Conservation (phyloP, 805 yeast species). For the Isabelozyma pseudorhagii region DNA sequence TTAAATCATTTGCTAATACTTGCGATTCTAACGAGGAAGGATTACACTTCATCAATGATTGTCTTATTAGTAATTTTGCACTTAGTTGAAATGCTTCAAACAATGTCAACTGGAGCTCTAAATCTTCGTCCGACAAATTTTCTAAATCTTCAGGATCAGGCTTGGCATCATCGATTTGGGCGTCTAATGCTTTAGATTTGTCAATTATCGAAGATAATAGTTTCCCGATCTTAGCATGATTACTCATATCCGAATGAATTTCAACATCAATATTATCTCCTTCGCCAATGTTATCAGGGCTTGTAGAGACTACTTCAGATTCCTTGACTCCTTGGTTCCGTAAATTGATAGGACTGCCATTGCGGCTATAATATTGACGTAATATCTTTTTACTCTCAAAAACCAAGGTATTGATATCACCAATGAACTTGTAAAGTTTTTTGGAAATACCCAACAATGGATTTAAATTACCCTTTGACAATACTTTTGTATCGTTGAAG, state of each 20-base stretch:
- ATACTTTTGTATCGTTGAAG: conserved; percentile 34
- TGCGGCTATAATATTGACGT: conserved; percentile 6
- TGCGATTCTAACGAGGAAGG: conserved; percentile 66
- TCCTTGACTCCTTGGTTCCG: background rate
- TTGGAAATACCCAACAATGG: conserved; percentile 74
- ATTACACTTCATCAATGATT: conserved; percentile 57
- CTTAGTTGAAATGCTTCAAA: conserved; percentile 72
- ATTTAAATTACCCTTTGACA: conserved; percentile 47
- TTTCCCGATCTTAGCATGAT: conserved; percentile 17
- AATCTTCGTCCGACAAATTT: conserved; percentile 42
- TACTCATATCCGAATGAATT: conserved; percentile 19
- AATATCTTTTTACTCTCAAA: conserved; percentile 43
- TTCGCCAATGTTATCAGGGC: conserved; percentile 6
- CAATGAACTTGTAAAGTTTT: conserved; percentile 62
- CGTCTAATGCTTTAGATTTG: conserved; percentile 42
- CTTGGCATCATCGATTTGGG: conserved; percentile 43
- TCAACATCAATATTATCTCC: conserved; percentile 9
- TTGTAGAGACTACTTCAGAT: conserved; percentile 8
- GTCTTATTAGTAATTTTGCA: conserved; percentile 64
- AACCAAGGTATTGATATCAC: conserved; percentile 63
- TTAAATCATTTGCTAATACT: conserved; percentile 50
- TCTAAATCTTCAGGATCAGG: conserved; percentile 52
- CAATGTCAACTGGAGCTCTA: conserved; percentile 63
- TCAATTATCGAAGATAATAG: conserved; percentile 23
- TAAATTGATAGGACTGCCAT: background rate